phyloP scores from a whole-genome alignment of 805 yeast genomes.

The Metschnikowia santaceciliae region DNA sequence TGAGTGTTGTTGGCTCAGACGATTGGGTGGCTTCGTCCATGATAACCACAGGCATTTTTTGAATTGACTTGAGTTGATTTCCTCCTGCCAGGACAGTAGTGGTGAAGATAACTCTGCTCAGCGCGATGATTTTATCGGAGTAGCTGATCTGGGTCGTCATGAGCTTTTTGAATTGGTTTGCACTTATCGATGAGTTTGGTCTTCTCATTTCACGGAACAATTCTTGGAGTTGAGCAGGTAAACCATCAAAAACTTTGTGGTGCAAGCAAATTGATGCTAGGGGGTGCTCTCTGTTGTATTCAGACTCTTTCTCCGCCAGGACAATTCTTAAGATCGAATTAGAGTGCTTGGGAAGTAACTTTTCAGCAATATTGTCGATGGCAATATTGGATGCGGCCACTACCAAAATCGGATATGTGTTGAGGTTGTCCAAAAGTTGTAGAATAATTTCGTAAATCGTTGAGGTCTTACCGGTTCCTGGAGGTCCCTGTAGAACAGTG shows the following conservation, averaged over 20 bases:
- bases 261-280: constrained; percentile 60
- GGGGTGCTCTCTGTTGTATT: constrained; percentile 55
- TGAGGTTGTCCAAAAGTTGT: constrained; percentile 51
- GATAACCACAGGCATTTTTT: constrained; percentile 59
- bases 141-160: constrained; percentile 41
- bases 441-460: constrained; percentile 44
- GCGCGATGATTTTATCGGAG: constrained; percentile 48
- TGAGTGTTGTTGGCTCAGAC: constrained; percentile 66
- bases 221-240: constrained; percentile 44
- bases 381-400: constrained; percentile 77
- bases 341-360: constrained; percentile 48
- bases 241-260: constrained; percentile 49
- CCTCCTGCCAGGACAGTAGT: constrained; percentile 72
- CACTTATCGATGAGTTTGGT: constrained; percentile 16
- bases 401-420: constrained; percentile 61
- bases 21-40: constrained; percentile 81
- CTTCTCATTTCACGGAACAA: constrained; percentile 40
- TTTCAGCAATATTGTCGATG: constrained; percentile 72
- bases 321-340: constrained; percentile 55
- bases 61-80: constrained; percentile 50
- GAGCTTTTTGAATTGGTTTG: constrained; percentile 48
- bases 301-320: constrained; percentile 57
- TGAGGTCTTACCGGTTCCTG: constrained; percentile 42
- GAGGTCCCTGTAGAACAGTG: constrained; percentile 47
- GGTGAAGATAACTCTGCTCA: constrained; percentile 56